Base-by-base conservation (phyloP, 768 basidiomycete species). In the Amanita exitialis region DNA sequence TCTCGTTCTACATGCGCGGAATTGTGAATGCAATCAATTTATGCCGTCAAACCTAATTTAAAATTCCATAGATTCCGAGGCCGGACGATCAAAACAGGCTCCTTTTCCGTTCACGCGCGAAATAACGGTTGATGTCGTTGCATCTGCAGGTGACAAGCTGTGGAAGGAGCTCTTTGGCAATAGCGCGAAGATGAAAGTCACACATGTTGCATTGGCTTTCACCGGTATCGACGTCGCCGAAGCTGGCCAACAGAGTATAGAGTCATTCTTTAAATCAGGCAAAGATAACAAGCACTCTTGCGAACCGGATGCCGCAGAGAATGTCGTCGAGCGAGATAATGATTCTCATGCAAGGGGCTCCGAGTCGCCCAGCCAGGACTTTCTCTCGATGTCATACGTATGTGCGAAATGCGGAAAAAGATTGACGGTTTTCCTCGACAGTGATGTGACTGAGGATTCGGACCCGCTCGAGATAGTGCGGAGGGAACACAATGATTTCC, bases 401-500 rank as follows among this genome's bases (percentile, higher is more conserved):
- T 88, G 84, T 62, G 59, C 69, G 15, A 73, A 80, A 57, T 87
- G 85, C 60, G 67, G 69, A 28, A 74, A 75, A 62, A 69, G 10
- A 25, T 44, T 51, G 34, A 51, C 50, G 13, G 15, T 51, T 32
- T 44, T 51, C 12, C 50, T 51, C 25, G 50, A 51, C 16, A 30
- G 21, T 15, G 43, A 44, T 18, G 36, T 41, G 21, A 34, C 6
- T 13, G 25, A 18, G 1, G 69, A 66, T 55, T 62, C 65, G 51
- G 60, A 59, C 58, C 70, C 59, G 16, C 57, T 83, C 34, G 68
- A 64, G 5, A 65, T 65, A 53, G 60, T 79, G 50, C 72, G 71
- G 49, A 57, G 76, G 64, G 94, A 96, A 61, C 94, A 97, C 58
- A 75, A 79, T 32, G 94, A 96, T 66, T 96, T 80, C 64, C 94